Evolutionary conservation across 441 rosid genomes (phyloP), one percentile per base, ranked within the genome.

Genomic region (Breynia disticha): DNA sequence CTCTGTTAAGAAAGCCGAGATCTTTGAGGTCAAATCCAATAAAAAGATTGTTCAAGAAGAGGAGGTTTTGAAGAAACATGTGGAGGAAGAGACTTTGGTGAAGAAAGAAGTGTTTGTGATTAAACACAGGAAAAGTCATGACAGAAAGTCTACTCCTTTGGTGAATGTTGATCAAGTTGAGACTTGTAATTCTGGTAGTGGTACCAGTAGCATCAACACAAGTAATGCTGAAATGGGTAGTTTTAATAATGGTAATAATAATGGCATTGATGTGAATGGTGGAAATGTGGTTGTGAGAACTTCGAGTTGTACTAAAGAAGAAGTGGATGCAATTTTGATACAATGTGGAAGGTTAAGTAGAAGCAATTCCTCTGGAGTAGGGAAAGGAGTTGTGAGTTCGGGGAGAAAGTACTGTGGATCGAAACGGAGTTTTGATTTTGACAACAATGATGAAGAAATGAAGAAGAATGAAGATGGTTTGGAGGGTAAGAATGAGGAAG

Each of bases 341-440:
- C 96, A 90, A 21, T 90, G 98, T 49, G 96, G 98, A 20, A 77
- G 85, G 70, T 80, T 90, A 16, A 87, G 96, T 66, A 60, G 82
- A 47, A 82, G 67, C 67, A 85, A 80, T 64, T 80, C 94, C 1
- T 65, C 74, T 5, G 74, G 75, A 7, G 48, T 60, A 1, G 67
- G 72, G 0, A 78, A 77, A 61, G 50, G 57, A 0, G 60, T 75
- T 14, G 57, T 77, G 28, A 60, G 75, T 0, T 74, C 79, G 3
- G 68, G 79, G 6, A 74, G 78, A 10, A 83, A 78, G 61, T 81
- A 83, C 62, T 80, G 87, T 0, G 96, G 93, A 0, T 85, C 88
- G 1, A 90, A 90, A 63, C 74, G 96, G 52, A 90, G 98, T 57
- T 90, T 70, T 49, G 98, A 90, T 45, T 80, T 85, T 12, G 98